phyloP scores from a whole-genome alignment of 2,329 filamentous ascomycete species.

The Periconia digitata region DNA sequence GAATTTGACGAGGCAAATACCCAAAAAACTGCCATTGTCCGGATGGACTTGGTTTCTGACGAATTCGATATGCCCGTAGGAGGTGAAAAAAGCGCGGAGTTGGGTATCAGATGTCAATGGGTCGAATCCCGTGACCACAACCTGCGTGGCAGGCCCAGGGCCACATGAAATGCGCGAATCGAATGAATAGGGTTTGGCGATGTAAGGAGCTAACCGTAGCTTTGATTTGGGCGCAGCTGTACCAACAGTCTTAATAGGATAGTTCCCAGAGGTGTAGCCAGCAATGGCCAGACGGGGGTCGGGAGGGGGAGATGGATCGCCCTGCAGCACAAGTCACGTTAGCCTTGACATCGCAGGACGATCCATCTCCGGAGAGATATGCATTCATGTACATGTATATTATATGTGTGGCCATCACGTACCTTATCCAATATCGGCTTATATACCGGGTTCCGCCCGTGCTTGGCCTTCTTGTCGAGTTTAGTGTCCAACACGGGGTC shows the following conservation, averaged over 20 bases:
- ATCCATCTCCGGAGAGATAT: conserved; percentile 32
- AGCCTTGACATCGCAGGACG: conserved; percentile 45
- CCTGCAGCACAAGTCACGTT: conserved; percentile 56
- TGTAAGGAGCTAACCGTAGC: conserved; percentile 72
- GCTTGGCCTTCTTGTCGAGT: conserved; percentile 52
- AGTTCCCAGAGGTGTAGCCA: conserved; percentile 58
- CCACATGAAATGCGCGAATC: conserved; percentile 83
- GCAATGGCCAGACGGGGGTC: conserved; percentile 78
- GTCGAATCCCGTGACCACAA: conserved; percentile 96
- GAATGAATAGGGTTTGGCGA: conserved; percentile 77
- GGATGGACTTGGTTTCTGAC: conserved; percentile 95
- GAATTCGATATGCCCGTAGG: conserved; percentile 84
- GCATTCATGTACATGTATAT: conserved; percentile 14
- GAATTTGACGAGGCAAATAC: conserved; percentile 90
- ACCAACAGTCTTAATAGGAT: conserved; percentile 56
- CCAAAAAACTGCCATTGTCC: conserved; percentile 88
- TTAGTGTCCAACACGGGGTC: conserved; percentile 65
- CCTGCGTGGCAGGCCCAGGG: conserved; percentile 83
- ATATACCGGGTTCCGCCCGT: conserved; percentile 53
- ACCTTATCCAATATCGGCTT: conserved; percentile 53
- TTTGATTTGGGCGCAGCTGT: conserved; percentile 67
- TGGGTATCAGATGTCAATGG: conserved; percentile 80
- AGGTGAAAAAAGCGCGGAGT: conserved; percentile 73
- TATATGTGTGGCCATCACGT: conserved; percentile 33
- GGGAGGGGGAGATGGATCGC: conserved; percentile 75